These are phyloP conservation scores for Cryptococcus jaspeensis DNA, from an alignment of 1,284 basidiomycete genomes.

Conservation along the genomic window DNA sequence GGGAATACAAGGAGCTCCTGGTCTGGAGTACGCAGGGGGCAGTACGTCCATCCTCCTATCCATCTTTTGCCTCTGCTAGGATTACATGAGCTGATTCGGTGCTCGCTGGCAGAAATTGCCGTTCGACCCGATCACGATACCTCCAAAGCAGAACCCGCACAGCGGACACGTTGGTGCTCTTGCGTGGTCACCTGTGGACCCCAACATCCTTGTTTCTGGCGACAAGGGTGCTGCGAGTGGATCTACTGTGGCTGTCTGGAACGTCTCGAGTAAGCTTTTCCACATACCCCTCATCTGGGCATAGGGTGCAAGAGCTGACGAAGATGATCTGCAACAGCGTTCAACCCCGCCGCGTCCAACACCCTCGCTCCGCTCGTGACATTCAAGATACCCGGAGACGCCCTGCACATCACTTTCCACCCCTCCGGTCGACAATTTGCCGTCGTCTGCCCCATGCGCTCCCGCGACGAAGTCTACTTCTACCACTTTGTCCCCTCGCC, in stretches of 20 bases:
- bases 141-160: constrained; percentile 33
- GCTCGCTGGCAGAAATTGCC: neutral
- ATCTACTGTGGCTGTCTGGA: constrained; percentile 38
- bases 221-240: constrained; percentile 30
- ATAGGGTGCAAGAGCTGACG: neutral
- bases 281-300: neutral
- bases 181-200: constrained; percentile 42
- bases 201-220: constrained; percentile 37
- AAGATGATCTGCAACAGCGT: no score
- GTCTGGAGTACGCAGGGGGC: constrained; percentile 20
- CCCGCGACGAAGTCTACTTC: constrained; percentile 42
- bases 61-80: no score
- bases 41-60: neutral
- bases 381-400: constrained; percentile 38
- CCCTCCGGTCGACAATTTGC: constrained; percentile 43
- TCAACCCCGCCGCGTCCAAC: constrained; percentile 28
- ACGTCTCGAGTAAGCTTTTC: constrained; percentile 27
- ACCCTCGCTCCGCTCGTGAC: constrained; percentile 24
- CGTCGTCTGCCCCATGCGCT: constrained; percentile 30
- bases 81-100: neutral
- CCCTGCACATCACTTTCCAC: constrained; percentile 43
- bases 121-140: constrained; percentile 18
- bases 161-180: constrained; percentile 39
- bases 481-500: constrained; percentile 14
- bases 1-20: constrained; percentile 26